Evolutionary conservation across 768 basidiomycete genomes (phyloP).

Genomic region (Pisolithus sp.): DNA sequence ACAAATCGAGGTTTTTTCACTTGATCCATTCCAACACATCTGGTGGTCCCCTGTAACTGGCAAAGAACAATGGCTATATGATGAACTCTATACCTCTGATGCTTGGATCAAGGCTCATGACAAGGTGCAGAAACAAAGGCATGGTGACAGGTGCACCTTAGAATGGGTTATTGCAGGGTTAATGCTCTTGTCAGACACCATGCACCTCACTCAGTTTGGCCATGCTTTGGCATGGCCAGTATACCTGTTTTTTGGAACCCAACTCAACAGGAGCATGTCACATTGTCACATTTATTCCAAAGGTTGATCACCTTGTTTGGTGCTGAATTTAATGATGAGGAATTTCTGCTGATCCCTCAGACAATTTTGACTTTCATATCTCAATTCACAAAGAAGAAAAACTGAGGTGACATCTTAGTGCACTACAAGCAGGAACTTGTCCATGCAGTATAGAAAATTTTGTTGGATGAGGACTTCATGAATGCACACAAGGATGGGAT

Average conservation of each 20-base stretch:
- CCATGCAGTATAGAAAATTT: constrained; percentile 4
- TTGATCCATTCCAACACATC: constrained; percentile 24
- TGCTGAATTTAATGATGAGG: neutral
- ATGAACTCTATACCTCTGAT: constrained; percentile 30
- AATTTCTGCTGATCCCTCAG: neutral
- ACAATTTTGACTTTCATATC: neutral
- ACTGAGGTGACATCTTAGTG: neutral
- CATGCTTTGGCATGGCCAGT: constrained; percentile 33
- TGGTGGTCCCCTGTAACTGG: constrained; percentile 4
- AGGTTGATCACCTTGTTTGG: neutral
- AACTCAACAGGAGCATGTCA: constrained; percentile 29
- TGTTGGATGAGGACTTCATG: too few species aligned
- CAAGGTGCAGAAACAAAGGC: too few species aligned
- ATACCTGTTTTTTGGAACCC: constrained; percentile 31
- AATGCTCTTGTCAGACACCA: constrained; percentile 3
- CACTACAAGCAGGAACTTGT: constrained; percentile 15
- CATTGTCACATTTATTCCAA: constrained; percentile 26
- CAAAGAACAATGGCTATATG: constrained; percentile 10
- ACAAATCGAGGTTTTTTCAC: constrained; percentile 16
- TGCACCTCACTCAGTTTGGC: constrained; percentile 21
- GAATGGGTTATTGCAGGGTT: neutral
- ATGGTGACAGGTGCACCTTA: too few species aligned
- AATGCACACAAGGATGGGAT: constrained; percentile 16
- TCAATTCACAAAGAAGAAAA: neutral
- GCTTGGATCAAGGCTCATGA: constrained; percentile 11